Evolutionary conservation across 2,329 filamentous ascomycete species (phyloP).

Genomic region (Trichophyton schoenleinii): DNA sequence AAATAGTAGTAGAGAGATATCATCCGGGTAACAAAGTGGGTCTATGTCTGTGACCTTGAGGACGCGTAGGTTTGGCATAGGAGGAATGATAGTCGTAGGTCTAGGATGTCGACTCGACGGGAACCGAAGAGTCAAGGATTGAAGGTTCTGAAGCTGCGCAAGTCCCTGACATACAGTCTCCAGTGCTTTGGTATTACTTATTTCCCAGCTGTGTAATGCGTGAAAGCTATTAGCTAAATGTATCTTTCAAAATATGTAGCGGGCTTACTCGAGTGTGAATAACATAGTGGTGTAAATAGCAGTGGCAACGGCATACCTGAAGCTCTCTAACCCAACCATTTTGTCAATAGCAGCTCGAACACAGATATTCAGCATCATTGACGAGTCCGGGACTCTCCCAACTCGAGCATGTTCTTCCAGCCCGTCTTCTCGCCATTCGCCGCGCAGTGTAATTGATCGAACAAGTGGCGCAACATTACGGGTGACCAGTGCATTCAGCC

Average conservation of each 20-base stretch:
- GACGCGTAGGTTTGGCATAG: constrained; percentile 42
- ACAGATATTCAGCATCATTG: constrained; percentile 51
- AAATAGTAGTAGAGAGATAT: constrained; percentile 44
- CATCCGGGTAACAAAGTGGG: constrained; percentile 52
- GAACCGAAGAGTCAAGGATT: constrained; percentile 44
- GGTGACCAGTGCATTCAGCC: constrained; percentile 49
- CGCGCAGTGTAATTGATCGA: constrained; percentile 39
- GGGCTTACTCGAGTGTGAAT: no score
- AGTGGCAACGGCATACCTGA: constrained; percentile 32
- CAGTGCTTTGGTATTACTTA: constrained; percentile 46
- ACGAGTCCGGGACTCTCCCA: constrained; percentile 50
- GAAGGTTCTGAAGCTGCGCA: constrained; percentile 37
- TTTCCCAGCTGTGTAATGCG: constrained; percentile 39
- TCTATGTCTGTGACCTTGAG: constrained; percentile 49
- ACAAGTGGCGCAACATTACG: constrained; percentile 43
- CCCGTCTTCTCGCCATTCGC: constrained; percentile 47
- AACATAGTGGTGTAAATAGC: background rate
- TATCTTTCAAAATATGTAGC: background rate
- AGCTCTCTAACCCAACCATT: constrained; percentile 43
- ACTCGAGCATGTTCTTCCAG: constrained; percentile 45
- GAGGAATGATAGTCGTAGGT: constrained; percentile 44
- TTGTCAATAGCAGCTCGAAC: constrained; percentile 47
- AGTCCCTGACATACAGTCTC: constrained; percentile 47
- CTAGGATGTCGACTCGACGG: constrained; percentile 45
- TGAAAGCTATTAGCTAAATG: background rate